Percentiles rank a stretch among this genome's conserved stretches.
Evolutionary conservation across 306 rosid species (phyloP).

Genomic region (Rosa persica): DNA sequence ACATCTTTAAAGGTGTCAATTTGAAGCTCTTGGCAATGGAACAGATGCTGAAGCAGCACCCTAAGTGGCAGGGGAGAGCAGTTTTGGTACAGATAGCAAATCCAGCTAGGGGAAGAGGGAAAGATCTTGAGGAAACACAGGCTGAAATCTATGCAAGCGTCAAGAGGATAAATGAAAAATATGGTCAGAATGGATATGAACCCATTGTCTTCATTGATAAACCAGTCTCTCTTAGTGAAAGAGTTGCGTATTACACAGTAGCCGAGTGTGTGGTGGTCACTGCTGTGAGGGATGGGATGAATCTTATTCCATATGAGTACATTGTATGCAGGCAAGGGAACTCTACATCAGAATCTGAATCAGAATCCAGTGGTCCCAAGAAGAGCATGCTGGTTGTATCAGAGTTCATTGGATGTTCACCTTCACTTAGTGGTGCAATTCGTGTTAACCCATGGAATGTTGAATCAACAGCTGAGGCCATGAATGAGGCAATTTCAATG

Average conservation of each 20-base stretch:
- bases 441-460: slow-evolving; percentile 71
- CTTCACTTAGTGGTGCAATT: slow-evolving; percentile 68
- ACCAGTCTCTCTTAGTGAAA: slow-evolving; percentile 48
- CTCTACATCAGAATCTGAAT: slow-evolving; percentile 28
- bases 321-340: slow-evolving; percentile 67
- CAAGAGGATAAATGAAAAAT: slow-evolving; percentile 45
- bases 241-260: slow-evolving; percentile 49
- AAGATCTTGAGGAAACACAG: slow-evolving; percentile 58
- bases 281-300: slow-evolving; percentile 72
- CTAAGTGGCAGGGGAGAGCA: slow-evolving; percentile 52
- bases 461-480: slow-evolving; percentile 62
- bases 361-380: slow-evolving; percentile 36
- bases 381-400: slow-evolving; percentile 65
- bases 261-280: slow-evolving; percentile 63
- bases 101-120: slow-evolving; percentile 65
- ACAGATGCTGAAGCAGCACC: slow-evolving; percentile 58
- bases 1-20: slow-evolving; percentile 59
- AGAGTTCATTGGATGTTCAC: slow-evolving; percentile 70
- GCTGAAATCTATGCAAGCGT: slow-evolving; percentile 43
- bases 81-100: slow-evolving; percentile 58
- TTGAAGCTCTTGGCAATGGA: slow-evolving; percentile 64
- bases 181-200: slow-evolving; percentile 44
- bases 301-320: slow-evolving; percentile 62
- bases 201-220: slow-evolving; percentile 54
- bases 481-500: slow-evolving; percentile 64